Conservation (phyloP, 495 filamentous ascomycete genomes). For the Xylaria cubensis region DNA sequence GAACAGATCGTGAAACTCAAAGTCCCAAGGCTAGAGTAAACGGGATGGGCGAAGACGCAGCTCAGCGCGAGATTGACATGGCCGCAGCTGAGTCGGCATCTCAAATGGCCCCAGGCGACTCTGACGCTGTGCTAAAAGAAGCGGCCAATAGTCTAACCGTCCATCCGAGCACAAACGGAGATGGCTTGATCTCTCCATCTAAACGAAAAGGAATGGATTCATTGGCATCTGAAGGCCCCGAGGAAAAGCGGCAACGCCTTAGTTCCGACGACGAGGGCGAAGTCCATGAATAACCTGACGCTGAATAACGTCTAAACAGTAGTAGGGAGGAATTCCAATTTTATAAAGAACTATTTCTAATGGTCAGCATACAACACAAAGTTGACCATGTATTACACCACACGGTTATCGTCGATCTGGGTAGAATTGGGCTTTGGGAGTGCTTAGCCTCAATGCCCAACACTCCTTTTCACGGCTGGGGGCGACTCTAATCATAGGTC, state of each 20-base stretch:
- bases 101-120: slow-evolving; percentile 47
- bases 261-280: slow-evolving; percentile 41
- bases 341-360: not conserved
- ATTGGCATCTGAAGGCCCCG: slow-evolving; percentile 37
- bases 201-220: slow-evolving; percentile 45
- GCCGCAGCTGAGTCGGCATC: slow-evolving; percentile 42
- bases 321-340: not conserved
- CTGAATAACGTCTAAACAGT: not conserved
- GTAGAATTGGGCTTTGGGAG: not conserved
- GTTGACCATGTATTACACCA: slow-evolving; percentile 2
- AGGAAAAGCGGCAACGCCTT: slow-evolving; percentile 38
- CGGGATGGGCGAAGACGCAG: slow-evolving; percentile 40
- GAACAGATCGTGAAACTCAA: slow-evolving; percentile 48
- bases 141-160: slow-evolving; percentile 53
- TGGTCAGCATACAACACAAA: not conserved
- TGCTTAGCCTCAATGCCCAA: not conserved
- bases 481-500: slow-evolving; percentile 10
- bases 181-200: slow-evolving; percentile 35
- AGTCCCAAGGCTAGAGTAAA: slow-evolving; percentile 45
- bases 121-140: slow-evolving; percentile 53
- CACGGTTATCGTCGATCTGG: not conserved
- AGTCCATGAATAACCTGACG: slow-evolving; percentile 36
- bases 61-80: slow-evolving; percentile 40
- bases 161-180: slow-evolving; percentile 45
- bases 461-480: not conserved